Evolutionary conservation across 345 rosid species (phyloP), one percentile per base, ranked within the genome.

Genomic region (Acer saccharum): DNA sequence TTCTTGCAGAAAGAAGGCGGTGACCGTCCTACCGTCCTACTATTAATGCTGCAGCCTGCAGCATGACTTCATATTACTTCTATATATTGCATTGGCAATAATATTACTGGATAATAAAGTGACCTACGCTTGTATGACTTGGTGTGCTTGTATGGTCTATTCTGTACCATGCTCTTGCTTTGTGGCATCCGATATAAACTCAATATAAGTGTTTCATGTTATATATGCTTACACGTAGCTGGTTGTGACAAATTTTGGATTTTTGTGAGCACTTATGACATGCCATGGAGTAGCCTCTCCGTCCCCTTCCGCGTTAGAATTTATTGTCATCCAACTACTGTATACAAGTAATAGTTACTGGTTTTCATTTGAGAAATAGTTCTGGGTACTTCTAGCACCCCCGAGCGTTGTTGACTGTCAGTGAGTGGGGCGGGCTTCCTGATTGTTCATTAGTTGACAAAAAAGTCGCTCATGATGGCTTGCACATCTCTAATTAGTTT

Each of bases 1-100:
- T 90, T 95, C 76, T 80, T 89, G 79, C 71, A 81, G 70, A 77
- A 78, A 71, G 84, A 76, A 67, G 64, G 32, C 21, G 82, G 72
- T 0, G 81, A 67, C 21, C 74, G 55, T 52, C n/a, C n/a, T n/a
- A n/a, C n/a, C n/a, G n/a, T n/a, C 83, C 89, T 39, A 25, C 27
- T 25, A 84, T 93, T n/a, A 80, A 86, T 80, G 89, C 97, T 0
- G 82, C 90, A n/a, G n/a, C n/a, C n/a, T n/a, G n/a, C n/a, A 3
- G 92, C 92, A 21, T 86, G 65, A 78, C 60, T 72, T 32, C 7
- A 11, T 32, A 17, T 54, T 12, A 21, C n/a, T 32, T 14, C 64
- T 20, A 35, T 0, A 35, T 0, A 25, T 64, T 3, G 46, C 58
- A 62, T 8, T 39, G 14, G 29, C 18, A 68, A 10, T 17, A 75